phyloP scores from a whole-genome alignment of 2,329 filamentous ascomycete genomes.

The Tolypocladium inflatum region DNA sequence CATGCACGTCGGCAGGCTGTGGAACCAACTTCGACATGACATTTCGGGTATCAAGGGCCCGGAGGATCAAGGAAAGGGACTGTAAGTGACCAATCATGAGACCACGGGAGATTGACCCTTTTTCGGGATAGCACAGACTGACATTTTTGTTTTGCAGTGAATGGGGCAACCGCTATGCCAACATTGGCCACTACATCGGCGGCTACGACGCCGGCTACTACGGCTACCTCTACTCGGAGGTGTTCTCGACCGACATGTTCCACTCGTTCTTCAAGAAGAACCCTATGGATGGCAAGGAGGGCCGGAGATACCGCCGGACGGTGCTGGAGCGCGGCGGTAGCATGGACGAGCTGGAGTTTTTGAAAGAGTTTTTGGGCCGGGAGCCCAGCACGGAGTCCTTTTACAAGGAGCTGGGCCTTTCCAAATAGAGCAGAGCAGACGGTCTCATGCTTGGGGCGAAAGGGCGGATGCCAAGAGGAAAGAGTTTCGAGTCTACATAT shows the following conservation, averaged over 20 bases:
- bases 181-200: conserved; percentile 73
- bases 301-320: conserved; percentile 66
- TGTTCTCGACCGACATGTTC: conserved; percentile 84
- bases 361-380: conserved; percentile 70
- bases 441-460: background rate
- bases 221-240: conserved; percentile 63
- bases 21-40: conserved; percentile 63
- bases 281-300: conserved; percentile 68
- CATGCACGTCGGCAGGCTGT: conserved; percentile 55
- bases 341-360: conserved; percentile 70
- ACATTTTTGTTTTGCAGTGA: conserved; percentile 27
- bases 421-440: background rate
- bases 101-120: background rate
- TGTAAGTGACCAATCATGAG: conserved; percentile 27
- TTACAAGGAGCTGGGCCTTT: conserved; percentile 62
- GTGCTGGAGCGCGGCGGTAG: conserved; percentile 71
- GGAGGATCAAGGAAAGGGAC: conserved; percentile 50
- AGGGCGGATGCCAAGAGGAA: too few species aligned
- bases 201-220: conserved; percentile 85
- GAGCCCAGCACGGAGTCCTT: conserved; percentile 72
- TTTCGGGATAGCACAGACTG: conserved; percentile 9
- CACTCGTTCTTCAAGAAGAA: conserved; percentile 67
- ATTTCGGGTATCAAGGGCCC: conserved; percentile 68
- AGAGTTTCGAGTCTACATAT: too few species aligned
- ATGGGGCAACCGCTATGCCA: conserved; percentile 72